Conservation (phyloP, 2,329 filamentous ascomycete genomes). For the Aureobasidium namibiae region DNA sequence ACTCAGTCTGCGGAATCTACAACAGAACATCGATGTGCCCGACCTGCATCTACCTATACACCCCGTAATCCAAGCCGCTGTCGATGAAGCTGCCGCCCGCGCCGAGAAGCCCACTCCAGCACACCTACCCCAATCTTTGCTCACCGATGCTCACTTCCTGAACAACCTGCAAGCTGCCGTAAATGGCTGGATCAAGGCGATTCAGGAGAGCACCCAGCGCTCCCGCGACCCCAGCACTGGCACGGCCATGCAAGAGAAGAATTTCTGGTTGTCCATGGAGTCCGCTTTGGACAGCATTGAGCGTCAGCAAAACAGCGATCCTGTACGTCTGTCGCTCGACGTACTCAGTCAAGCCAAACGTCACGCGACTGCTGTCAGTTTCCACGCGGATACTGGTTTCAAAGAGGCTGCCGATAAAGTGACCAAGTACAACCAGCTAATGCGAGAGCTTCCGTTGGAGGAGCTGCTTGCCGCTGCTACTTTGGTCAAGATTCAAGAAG, state of each 20-base stretch:
- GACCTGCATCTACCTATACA: slow-evolving; percentile 82
- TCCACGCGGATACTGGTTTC: slow-evolving; percentile 87
- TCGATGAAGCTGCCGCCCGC: slow-evolving; percentile 62
- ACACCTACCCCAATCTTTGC: slow-evolving; percentile 63
- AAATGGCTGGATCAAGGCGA: slow-evolving; percentile 98
- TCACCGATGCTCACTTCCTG: slow-evolving; percentile 83
- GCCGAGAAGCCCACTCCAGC: slow-evolving; percentile 68
- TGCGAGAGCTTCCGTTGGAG: slow-evolving; percentile 95
- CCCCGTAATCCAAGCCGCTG: slow-evolving; percentile 74
- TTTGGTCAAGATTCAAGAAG: slow-evolving; percentile 78
- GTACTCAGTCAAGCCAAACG: slow-evolving; percentile 95
- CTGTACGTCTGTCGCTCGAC: slow-evolving; percentile 83
- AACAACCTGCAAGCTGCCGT: slow-evolving; percentile 91
- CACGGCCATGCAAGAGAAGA: slow-evolving; percentile 93
- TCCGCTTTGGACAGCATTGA: slow-evolving; percentile 87
- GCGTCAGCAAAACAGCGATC: slow-evolving; percentile 76
- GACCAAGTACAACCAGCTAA: slow-evolving; percentile 96
- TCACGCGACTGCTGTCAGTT: slow-evolving; percentile 95
- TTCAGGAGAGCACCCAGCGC: slow-evolving; percentile 92
- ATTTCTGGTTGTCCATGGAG: slow-evolving; percentile 98
- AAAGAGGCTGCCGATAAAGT: slow-evolving; percentile 95
- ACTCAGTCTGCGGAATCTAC: slow-evolving; percentile 78
- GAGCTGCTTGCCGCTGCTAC: slow-evolving; percentile 90
- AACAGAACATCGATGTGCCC: slow-evolving; percentile 97
- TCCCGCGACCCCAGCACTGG: slow-evolving; percentile 69